Conservation (phyloP, 73 alveolate genomes). For the Paramecium tetraurelia region DNA sequence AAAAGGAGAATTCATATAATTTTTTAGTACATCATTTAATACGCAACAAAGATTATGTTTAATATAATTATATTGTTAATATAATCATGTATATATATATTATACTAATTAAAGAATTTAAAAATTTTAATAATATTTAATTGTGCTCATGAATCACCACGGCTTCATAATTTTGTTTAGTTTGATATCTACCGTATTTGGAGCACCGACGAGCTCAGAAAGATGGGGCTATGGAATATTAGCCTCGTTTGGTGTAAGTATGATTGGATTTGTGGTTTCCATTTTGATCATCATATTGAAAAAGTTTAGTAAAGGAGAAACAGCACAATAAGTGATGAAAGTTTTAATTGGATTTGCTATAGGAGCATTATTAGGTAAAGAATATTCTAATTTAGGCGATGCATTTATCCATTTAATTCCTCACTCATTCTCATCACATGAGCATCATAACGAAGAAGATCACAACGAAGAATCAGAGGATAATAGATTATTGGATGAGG, state of each 20-base stretch:
- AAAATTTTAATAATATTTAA: background rate
- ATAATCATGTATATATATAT: background rate
- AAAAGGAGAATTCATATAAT: background rate
- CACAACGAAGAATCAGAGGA: background rate
- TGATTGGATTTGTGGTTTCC: conserved; percentile 50
- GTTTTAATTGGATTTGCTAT: conserved; percentile 47
- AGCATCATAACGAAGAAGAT: background rate
- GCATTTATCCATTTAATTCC: conserved; percentile 61
- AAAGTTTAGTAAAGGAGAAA: background rate
- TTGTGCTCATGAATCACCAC: background rate
- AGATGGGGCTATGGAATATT: conserved; percentile 60
- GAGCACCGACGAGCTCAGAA: background rate
- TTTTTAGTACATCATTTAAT: background rate
- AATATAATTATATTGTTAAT: background rate
- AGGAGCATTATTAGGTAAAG: conserved; percentile 46
- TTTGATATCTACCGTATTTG: background rate
- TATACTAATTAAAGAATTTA: background rate
- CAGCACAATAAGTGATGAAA: background rate
- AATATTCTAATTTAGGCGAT: background rate
- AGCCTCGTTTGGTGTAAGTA: conserved; percentile 24
- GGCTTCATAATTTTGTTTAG: background rate
- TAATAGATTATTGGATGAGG: background rate
- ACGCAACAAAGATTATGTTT: background rate
- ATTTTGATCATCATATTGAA: background rate
- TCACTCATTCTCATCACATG: conserved; percentile 44